phyloP scores from a whole-genome alignment of 257 asterid genomes.

The Rubia yunnanensis region DNA sequence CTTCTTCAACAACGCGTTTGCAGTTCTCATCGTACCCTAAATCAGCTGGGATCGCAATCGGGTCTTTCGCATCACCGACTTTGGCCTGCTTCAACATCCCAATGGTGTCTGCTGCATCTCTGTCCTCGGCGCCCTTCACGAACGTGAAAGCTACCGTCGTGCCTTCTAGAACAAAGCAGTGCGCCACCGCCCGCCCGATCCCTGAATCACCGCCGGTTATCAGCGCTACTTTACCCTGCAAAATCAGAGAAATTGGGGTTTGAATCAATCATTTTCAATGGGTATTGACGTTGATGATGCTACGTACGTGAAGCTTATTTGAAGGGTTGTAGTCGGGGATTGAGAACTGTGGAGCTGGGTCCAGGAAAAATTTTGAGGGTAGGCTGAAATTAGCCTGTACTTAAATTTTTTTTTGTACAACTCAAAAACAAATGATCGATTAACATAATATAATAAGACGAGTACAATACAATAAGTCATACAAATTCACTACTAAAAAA shows the following conservation, averaged over 20 bases:
- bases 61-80: slow-evolving; percentile 42
- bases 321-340: slow-evolving; percentile 42
- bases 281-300: neutral
- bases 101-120: slow-evolving; percentile 52
- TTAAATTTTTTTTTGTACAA: too few species aligned
- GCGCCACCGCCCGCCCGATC: slow-evolving; percentile 62
- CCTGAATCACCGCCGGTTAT: slow-evolving; percentile 76
- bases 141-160: slow-evolving; percentile 71
- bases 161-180: slow-evolving; percentile 56
- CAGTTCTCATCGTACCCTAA: slow-evolving; percentile 66
- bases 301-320: slow-evolving; percentile 46
- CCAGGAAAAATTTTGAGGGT: too few species aligned
- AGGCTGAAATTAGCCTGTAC: too few species aligned
- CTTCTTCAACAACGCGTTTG: slow-evolving; percentile 48
- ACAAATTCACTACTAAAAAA: too few species aligned
- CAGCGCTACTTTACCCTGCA: slow-evolving; percentile 63
- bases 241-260: neutral
- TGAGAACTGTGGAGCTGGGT: slow-evolving; percentile 43
- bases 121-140: slow-evolving; percentile 63
- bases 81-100: slow-evolving; percentile 35
- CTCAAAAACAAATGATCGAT: too few species aligned
- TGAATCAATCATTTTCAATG: neutral
- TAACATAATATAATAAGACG: too few species aligned
- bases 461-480: too few species aligned
- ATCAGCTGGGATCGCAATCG: slow-evolving; percentile 48